These are phyloP conservation scores for Vigna trinervia DNA, from an alignment of 306 rosid genomes.

Conservation along the genomic window DNA sequence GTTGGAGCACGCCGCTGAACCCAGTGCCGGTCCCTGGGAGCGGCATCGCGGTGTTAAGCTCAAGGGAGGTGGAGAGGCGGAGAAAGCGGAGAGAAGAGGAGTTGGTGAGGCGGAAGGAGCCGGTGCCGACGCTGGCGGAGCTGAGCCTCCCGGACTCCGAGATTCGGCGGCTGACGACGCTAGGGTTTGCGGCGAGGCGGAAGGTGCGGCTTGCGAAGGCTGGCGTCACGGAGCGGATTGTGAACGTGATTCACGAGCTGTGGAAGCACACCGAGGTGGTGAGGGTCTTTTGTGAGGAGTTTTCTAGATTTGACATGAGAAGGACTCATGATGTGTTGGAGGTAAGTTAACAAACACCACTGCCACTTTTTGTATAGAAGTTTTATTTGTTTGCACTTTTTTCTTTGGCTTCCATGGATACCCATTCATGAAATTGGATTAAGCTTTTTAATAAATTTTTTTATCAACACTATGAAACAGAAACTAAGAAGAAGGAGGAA, in stretches of 20 bases:
- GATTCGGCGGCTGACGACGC: slow-evolving; percentile 61
- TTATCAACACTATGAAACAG: not conserved
- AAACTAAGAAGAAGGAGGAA: not conserved
- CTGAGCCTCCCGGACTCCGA: slow-evolving; percentile 68
- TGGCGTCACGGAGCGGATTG: slow-evolving; percentile 86
- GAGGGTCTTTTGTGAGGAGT: slow-evolving; percentile 76
- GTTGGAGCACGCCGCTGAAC: slow-evolving; percentile 89
- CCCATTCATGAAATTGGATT: slow-evolving; percentile 7
- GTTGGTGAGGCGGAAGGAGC: slow-evolving; percentile 45
- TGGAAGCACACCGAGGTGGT: slow-evolving; percentile 81
- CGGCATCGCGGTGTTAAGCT: slow-evolving; percentile 56
- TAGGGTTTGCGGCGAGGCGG: slow-evolving; percentile 65
- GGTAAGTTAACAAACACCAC: slow-evolving; percentile 47
- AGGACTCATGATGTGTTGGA: slow-evolving; percentile 91
- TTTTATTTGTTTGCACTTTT: not conserved
- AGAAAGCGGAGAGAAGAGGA: slow-evolving; percentile 21
- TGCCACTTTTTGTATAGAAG: not conserved
- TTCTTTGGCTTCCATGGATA: not conserved
- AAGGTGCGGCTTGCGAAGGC: slow-evolving; percentile 84
- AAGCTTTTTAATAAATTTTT: not conserved
- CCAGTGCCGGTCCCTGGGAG: slow-evolving; percentile 78
- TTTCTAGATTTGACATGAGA: slow-evolving; percentile 77
- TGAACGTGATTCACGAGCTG: slow-evolving; percentile 85
- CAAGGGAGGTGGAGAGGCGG: slow-evolving; percentile 59
- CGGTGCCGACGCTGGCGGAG: slow-evolving; percentile 82